A percentile compares a stretch with the other conserved stretches of the same genome.
These are phyloP conservation scores for Metarhizium guizhouense DNA, from an alignment of 2,329 filamentous ascomycete species.

Conservation along the genomic window DNA sequence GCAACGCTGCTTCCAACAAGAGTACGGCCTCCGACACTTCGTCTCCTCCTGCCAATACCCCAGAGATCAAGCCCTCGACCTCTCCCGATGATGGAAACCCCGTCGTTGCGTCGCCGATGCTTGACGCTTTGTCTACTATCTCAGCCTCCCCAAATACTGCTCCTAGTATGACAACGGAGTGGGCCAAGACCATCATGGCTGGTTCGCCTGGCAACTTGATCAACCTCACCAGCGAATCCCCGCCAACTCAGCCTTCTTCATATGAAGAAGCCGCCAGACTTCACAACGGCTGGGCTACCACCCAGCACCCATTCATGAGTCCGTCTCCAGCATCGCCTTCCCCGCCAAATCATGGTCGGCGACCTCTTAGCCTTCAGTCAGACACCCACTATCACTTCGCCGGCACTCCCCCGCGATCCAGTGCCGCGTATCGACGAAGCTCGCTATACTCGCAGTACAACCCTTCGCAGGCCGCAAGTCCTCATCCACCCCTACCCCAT, in stretches of 20 bases:
- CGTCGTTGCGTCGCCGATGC: slow-evolving; percentile 31
- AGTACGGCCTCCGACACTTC: slow-evolving; percentile 33
- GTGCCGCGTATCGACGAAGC: slow-evolving; percentile 31
- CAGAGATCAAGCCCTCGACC: slow-evolving; percentile 33
- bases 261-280: slow-evolving; percentile 38
- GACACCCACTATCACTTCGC: slow-evolving; percentile 34
- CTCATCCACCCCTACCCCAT: slow-evolving; percentile 60
- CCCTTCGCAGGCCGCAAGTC: slow-evolving; percentile 33
- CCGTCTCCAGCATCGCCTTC: slow-evolving; percentile 35
- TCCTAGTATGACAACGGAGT: slow-evolving; percentile 38
- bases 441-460: slow-evolving; percentile 42
- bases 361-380: slow-evolving; percentile 48
- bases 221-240: slow-evolving; percentile 41
- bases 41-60: slow-evolving; percentile 34
- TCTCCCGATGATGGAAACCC: slow-evolving; percentile 32
- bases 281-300: slow-evolving; percentile 36
- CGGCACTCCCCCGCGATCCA: slow-evolving; percentile 28
- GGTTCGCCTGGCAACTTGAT: slow-evolving; percentile 46
- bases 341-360: slow-evolving; percentile 26
- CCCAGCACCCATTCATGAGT: slow-evolving; percentile 34
- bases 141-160: slow-evolving; percentile 40
- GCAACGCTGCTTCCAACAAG: slow-evolving; percentile 23
- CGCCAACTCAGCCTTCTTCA: slow-evolving; percentile 43
- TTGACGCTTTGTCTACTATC: slow-evolving; percentile 39
- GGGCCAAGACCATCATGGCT: slow-evolving; percentile 31